These are phyloP conservation scores for Brassica carinata DNA, from an alignment of 345 rosid species.

Conservation along the genomic window DNA sequence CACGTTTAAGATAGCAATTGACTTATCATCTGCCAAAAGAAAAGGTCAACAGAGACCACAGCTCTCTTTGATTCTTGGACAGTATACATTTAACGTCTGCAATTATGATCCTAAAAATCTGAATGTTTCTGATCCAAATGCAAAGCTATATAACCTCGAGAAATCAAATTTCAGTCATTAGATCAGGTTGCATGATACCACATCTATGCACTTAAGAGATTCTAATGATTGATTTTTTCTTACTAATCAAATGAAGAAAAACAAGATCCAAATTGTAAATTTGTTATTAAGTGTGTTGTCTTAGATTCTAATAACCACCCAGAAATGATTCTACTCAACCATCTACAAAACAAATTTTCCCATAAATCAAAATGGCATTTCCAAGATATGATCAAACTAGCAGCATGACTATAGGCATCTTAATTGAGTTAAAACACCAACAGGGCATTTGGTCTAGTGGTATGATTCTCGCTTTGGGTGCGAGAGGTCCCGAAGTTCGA, in stretches of 20 bases:
- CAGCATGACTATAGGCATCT: neutral
- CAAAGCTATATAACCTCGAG: neutral
- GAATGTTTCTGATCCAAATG: conserved; percentile 14
- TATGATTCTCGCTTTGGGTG: conserved; percentile 91
- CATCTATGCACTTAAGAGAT: neutral
- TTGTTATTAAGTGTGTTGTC: neutral
- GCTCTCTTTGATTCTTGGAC: neutral
- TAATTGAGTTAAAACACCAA: neutral
- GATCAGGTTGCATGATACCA: neutral
- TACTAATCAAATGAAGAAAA: neutral
- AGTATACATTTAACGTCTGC: neutral
- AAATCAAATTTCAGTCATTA: neutral
- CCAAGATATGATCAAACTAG: neutral
- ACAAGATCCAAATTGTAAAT: neutral
- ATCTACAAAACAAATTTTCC: neutral
- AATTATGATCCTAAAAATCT: neutral
- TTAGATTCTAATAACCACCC: conserved; percentile 1
- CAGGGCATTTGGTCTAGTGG: too few species aligned
- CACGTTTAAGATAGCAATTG: conserved; percentile 1
- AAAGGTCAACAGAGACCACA: conserved; percentile 1
- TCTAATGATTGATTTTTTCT: neutral
- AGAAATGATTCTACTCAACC: neutral
- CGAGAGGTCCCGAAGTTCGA: conserved; percentile 87
- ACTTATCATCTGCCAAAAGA: neutral
- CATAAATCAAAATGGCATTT: neutral